Evolutionary conservation across 371 early-diverging fungal genomes (phyloP).

Genomic region (Basidiobolus meristosporus): DNA sequence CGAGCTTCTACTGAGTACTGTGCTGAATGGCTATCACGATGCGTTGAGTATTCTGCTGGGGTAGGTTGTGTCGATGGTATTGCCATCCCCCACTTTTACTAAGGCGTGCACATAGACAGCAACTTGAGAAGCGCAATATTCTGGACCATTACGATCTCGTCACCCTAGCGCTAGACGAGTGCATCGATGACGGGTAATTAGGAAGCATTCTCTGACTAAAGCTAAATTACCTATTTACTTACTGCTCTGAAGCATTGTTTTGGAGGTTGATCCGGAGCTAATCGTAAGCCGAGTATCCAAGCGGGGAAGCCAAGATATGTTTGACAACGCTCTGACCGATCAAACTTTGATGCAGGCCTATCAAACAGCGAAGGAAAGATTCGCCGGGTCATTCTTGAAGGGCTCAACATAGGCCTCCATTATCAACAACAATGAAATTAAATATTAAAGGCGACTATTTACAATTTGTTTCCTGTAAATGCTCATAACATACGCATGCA

Average conservation of each 20-base stretch:
- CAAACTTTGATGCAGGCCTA: constrained; percentile 80
- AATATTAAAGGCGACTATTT: no score
- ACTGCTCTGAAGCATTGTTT: constrained; percentile 28
- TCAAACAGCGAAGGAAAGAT: constrained; percentile 73
- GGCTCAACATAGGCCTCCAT: no score
- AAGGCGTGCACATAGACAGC: constrained; percentile 30
- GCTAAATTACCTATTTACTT: no score
- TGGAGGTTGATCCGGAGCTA: constrained; percentile 76
- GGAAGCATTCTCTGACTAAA: no score
- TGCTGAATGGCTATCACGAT: constrained; percentile 67
- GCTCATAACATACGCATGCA: no score
- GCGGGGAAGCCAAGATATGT: constrained; percentile 50
- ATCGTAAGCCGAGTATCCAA: constrained; percentile 81
- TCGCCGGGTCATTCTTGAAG: constrained; percentile 56
- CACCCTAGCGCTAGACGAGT: constrained; percentile 82
- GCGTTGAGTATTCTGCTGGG: constrained; percentile 65
- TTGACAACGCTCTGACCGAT: constrained; percentile 78
- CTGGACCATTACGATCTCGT: constrained; percentile 83
- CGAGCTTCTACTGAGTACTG: constrained; percentile 66
- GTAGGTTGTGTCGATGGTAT: constrained; percentile 13
- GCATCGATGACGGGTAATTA: constrained; percentile 83
- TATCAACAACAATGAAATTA: no score
- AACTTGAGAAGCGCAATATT: constrained; percentile 81
- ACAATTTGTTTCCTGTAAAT: no score
- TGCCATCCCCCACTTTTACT: no score